A percentile compares a stretch with the other conserved stretches of the same genome.
Conservation (phyloP, 805 yeast species). For the Dipodascus albidus region DNA sequence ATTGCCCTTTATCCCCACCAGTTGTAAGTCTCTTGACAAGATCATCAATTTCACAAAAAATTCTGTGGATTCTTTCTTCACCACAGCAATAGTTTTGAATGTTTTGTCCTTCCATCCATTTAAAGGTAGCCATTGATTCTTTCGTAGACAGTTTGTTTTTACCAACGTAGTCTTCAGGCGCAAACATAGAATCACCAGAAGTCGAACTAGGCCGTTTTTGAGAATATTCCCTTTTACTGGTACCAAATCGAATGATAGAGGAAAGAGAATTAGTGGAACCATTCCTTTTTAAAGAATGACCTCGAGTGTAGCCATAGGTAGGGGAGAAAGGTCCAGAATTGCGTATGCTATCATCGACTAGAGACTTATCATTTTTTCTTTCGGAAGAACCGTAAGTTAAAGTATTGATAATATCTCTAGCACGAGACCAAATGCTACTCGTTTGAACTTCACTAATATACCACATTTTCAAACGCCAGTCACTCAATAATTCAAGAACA, state of each 20-base stretch:
- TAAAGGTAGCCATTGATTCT: constrained; percentile 22
- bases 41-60: constrained; percentile 23
- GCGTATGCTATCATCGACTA: constrained; percentile 4
- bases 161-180: constrained; percentile 18
- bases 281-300: neutral
- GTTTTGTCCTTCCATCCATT: constrained; percentile 21
- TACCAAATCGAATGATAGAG: constrained; percentile 14
- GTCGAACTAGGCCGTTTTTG: constrained; percentile 16
- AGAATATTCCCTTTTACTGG: constrained; percentile 13
- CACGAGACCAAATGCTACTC: constrained; percentile 17
- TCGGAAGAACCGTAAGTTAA: constrained; percentile 5
- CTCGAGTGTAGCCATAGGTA: neutral
- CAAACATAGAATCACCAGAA: constrained; percentile 16
- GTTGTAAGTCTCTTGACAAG: constrained; percentile 18
- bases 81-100: constrained; percentile 25
- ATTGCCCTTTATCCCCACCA: constrained; percentile 20
- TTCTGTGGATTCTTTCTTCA: constrained; percentile 26
- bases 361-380: neutral
- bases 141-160: constrained; percentile 24
- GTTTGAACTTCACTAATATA: constrained; percentile 17
- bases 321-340: neutral
- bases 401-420: constrained; percentile 16
- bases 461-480: constrained; percentile 19
- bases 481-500: constrained; percentile 7
- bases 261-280: constrained; percentile 11